Base-by-base conservation (phyloP, 345 rosid genomes). In the Acer negundo region DNA sequence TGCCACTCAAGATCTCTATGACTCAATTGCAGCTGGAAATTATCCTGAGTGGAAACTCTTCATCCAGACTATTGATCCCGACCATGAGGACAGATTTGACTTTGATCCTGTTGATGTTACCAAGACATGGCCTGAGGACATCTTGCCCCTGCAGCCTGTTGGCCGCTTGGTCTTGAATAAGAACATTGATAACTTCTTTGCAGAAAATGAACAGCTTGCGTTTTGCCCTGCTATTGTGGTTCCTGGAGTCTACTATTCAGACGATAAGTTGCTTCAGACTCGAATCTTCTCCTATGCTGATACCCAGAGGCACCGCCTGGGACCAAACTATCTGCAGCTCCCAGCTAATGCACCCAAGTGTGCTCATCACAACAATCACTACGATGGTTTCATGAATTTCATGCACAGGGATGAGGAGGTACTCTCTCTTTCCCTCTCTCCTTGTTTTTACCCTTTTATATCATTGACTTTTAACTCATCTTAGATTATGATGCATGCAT, bases 231-330 rank as follows among this genome's bases (percentile, higher is more conserved):
- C 90, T 69, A 79, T 89, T 89, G 88, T 94, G 74, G 98, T 96
- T 81, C 99, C 99, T 67, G 98, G 99, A 17, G 66, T 96, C 72
- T 85, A 90, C 69, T 96, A 89, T 77, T 94, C 99, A 9, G 89
- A 96, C 77, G 99, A 96, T 82, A 96, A 96, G 78, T 68, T 92
- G 68, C 98, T 96, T 70, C 99, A 94, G 88, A 85, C 86, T 80
- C 83, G 98, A 22, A 80, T 94, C 82, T 96, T 96, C 78, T 89
- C 99, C 16, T 96, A 96, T 72, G 23, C 94, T 24, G 99, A 96
- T 83, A 96, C 98, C 53, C 99, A 96, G 84, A 91, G 99, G 82
- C 97, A 96, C 85, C 97, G 99, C 49, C 98, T 96, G 63, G 98
- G 98, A 78, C 99, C 99, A 28, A 96, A 94, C 89, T 96, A 96